Base-by-base conservation (phyloP, 73 alveolate species). In the Paramecium pentaurelia region DNA sequence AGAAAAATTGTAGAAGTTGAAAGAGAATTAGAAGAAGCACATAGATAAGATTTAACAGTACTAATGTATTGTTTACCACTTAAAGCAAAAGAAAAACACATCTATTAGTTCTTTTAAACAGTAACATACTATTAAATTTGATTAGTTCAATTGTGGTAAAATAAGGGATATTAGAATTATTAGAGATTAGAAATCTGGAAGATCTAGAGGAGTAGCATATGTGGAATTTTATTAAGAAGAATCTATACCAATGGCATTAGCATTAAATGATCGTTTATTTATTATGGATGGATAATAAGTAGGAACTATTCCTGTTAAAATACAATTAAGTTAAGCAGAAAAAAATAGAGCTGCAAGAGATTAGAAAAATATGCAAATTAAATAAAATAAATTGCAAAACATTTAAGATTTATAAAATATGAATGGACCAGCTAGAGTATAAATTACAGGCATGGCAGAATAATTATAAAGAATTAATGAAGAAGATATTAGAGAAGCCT, bases 341-440 rank as follows among this genome's bases (percentile, higher is more conserved):
- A 98, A 96, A 91, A 98, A 98, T 88, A 95, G 99, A 80, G 97
- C 97, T 42, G 99, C 99, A 14, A 96, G 96, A 47, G 99, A 98
- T 18, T 60, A 80, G 8, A 80, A 80, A 47, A 80, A 80, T 45
- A 80, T 80, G 91, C 95, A 28, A 98, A 96, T 86, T 93, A 88
- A 92, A 95, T 95, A 64, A 95, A 98, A 93, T 95, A 97, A 70
- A 88, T 90, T 60, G 89, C 80, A 68, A 86, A 95, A 40, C 87
- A 86, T 54, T 49, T 77, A 58, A 86, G 93, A 94, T 73, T 77
- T 70, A 44, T 92, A 92, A 83, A 94, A 94, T 93, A 93, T 86
- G 94, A 98, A 96, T 60, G 96, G 97, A 6, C 95, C 95, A 1
- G 95, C 94, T 93, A 95, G 95, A 94, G 94, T 97, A 1, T 96